Percentiles rank a stretch among this genome's conserved stretches.
phyloP scores from a whole-genome alignment of 2,329 filamentous ascomycete genomes.

The Fusarium sp. region DNA sequence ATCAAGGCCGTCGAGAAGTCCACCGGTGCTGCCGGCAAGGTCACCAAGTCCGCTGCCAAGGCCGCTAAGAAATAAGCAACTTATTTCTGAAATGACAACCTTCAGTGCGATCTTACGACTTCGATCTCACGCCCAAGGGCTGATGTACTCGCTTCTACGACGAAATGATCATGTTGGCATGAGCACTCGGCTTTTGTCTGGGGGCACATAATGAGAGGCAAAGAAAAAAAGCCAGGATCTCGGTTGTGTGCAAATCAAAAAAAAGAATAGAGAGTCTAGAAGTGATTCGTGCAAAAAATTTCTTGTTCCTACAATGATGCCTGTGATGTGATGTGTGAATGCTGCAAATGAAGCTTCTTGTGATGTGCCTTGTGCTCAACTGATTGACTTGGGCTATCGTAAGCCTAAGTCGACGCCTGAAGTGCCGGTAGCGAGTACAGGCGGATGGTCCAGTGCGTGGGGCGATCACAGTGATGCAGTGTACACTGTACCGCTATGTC shows the following conservation, averaged over 20 bases:
- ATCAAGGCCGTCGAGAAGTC: constrained; percentile 86
- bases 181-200: constrained; percentile 53
- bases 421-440: neutral
- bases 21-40: constrained; percentile 66
- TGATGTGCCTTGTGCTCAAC: neutral
- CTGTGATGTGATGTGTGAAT: neutral
- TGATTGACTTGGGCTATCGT: too few species aligned
- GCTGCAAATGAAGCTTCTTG: neutral
- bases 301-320: constrained; percentile 1
- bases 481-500: neutral
- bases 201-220: constrained; percentile 55
- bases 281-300: constrained; percentile 48
- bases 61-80: constrained; percentile 74
- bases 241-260: constrained; percentile 56
- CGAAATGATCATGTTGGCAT: constrained; percentile 56
- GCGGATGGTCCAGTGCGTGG: too few species aligned
- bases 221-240: constrained; percentile 49
- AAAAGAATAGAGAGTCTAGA: constrained; percentile 61
- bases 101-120: constrained; percentile 39
- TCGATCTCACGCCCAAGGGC: constrained; percentile 38
- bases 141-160: constrained; percentile 56
- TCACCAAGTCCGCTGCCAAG: constrained; percentile 77
- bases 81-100: constrained; percentile 39
- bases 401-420: neutral
- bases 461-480: too few species aligned